Conservation (phyloP, 495 filamentous ascomycete species). For the Cudoniella acicularis region DNA sequence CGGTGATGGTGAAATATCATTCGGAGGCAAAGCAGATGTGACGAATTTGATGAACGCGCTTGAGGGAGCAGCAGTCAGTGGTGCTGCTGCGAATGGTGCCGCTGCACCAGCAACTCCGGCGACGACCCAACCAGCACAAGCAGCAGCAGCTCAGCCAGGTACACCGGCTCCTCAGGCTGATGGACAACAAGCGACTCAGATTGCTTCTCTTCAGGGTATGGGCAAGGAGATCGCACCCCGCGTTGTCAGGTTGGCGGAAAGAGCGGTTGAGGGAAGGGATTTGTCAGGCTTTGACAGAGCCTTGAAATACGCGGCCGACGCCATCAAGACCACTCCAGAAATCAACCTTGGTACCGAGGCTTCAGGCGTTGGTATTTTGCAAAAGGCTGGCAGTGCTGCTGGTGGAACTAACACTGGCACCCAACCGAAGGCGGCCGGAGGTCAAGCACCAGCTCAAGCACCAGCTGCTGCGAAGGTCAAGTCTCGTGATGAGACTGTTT, state of each 20-base stretch:
- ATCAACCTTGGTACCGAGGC: slow-evolving; percentile 45
- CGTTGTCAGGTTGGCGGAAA: slow-evolving; percentile 12
- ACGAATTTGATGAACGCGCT: slow-evolving; percentile 44
- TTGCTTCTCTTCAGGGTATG: slow-evolving; percentile 42
- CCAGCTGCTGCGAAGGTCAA: slow-evolving; percentile 28
- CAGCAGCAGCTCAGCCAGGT: slow-evolving; percentile 8
- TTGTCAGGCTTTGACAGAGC: slow-evolving; percentile 46
- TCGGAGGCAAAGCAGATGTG: slow-evolving; percentile 50
- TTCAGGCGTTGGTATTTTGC: slow-evolving; percentile 43
- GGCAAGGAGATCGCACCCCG: slow-evolving; percentile 47
- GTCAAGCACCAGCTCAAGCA: too few species aligned
- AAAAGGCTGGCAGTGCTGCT: slow-evolving; percentile 2
- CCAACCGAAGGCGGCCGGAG: too few species aligned
- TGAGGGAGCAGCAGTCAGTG: slow-evolving; percentile 46
- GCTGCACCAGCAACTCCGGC: slow-evolving; percentile 23
- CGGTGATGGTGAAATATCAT: slow-evolving; percentile 62
- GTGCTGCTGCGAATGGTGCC: slow-evolving; percentile 32
- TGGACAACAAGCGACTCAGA: slow-evolving; percentile 31
- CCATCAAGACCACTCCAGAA: slow-evolving; percentile 41
- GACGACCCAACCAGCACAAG: slow-evolving; percentile 17
- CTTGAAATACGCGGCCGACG: slow-evolving; percentile 41
- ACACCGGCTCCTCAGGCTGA: neutral
- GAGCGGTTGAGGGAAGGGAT: slow-evolving; percentile 25
- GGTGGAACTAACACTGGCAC: too few species aligned
- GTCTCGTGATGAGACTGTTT: slow-evolving; percentile 21